Evolutionary conservation across 177 flowering plant species (phyloP), one percentile per base, ranked within the genome.

Genomic region (Telopea speciosissima): DNA sequence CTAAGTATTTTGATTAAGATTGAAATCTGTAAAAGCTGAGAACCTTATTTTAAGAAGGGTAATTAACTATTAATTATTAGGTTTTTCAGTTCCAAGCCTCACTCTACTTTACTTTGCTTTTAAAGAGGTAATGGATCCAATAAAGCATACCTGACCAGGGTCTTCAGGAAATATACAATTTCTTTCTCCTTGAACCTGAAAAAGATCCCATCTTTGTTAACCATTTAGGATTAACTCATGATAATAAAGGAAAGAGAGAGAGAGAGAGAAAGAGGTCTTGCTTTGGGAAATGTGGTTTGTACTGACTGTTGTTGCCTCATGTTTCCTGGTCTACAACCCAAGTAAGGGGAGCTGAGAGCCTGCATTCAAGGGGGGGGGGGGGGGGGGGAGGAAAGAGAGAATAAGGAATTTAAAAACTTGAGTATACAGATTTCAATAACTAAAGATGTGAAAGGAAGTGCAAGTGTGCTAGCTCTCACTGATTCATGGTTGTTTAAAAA

Each of bases 311-410:
- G 90, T 62, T 91, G 93, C 71, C 80, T 80, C 73, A 75, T 81
- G 81, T 77, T 89, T 68, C 81, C 81, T 64, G 91, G 85, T 70
- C 74, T 88, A 85, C 69, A 80, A 78, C 85, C 90, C 88, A 88
- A 72, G 91, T 91, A 89, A 73, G 97, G 97, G 24, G 86, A 77
- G 81, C 97, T 88, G 61, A 91, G 88, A 24, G 94, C 97, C 97
- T 91, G 89, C 75, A 80, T 77, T 72, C 68, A 76, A 77, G 82
- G 76, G 74, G 77, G 71, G 54, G 70, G n/a, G 24, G 28, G 54
- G 33, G n/a, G n/a, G n/a, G n/a, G n/a, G n/a, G n/a, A n/a, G n/a
- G n/a, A n/a, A n/a, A n/a, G n/a, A n/a, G n/a, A n/a, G n/a, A n/a
- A n/a, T n/a, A 73, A 16, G 61, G 73, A 78, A 73, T 66, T 72